Evolutionary conservation across 441 rosid species (phyloP), one percentile per base, ranked within the genome.

Genomic region (Populus tomentosa): DNA sequence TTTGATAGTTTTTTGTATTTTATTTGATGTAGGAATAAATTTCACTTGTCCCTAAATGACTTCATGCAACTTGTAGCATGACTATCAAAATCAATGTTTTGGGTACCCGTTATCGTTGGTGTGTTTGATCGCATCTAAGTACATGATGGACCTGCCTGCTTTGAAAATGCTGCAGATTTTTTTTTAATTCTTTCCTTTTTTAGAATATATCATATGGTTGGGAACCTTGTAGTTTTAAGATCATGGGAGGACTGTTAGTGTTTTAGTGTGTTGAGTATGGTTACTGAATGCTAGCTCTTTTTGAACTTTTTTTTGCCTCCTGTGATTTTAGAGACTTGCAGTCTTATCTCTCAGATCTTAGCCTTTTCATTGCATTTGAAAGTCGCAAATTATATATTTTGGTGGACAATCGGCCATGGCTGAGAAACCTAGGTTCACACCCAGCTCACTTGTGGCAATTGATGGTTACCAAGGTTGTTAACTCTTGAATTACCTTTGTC

Each of bases 331-430:
- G 99, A 78, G 99, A 94, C 84, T 84, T 92, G 95, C 96, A 96
- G 86, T 87, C 99, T 59, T 96, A 96, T 87, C 94, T 91, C 69
- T 96, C 99, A 67, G 97, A 91, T 84, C 96, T 92, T 71, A 85
- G 87, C 70, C 82, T 96, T 63, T 96, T 94, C 83, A 63, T 94
- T 81, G 98, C 96, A 18, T 40, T 80, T 72, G 95, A 92, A 79
- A 92, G 97, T 83, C 87, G 90, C 42, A 96, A 88, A 78, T 80
- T 94, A 70, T 96, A 89, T 77, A 85, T 94, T 68, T 83, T 96
- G 90, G 99, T 96, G 81, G 99, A 96, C 77, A 96, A 96, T 76
- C 87, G 89, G 40, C 97, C 98, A 83, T 96, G 99, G 98, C 77
- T 90, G 85, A 81, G 79, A 73, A 86, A 88, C 74, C 82, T 89